Base-by-base conservation (phyloP, 1,139 yeast species). In the Geotrichum bryndzae region DNA sequence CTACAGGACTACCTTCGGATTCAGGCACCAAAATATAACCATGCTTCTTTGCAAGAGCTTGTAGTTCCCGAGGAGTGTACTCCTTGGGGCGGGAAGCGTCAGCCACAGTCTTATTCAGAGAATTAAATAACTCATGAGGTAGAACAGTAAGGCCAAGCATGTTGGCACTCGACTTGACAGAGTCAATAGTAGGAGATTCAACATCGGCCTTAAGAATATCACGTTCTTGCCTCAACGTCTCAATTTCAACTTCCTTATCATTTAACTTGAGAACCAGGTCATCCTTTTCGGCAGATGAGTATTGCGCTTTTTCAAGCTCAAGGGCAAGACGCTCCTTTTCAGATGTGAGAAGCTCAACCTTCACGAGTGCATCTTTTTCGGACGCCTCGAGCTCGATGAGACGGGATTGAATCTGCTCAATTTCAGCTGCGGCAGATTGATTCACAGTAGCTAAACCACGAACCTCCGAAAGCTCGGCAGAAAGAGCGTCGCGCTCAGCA, bases 21-120 rank as follows among this genome's bases (percentile, higher is more conserved):
- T 63, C 61, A 13, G 65, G 57, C 8, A 65, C 61, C 5, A 61
- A 41, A 5, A 55, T 60, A 38, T 46, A 62, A 2, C 65, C 66
- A 11, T 54, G 63, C 52, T 50, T 56, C 27, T 56, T 54, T 15
- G 54, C 62, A 10, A 60, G 18, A 10, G 53, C 11, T 25, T 56
- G 54, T 11, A 60, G 27, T 38, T 60, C 62, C 29, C 35, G 48
- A 10, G 33, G 8, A 8, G 57, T 56, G 46, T 53, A 60, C 27
- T 56, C 59, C 38, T 56, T 56, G n/a, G 62, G 62, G 6, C 56
- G 41, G 5, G 57, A 27, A 7, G 59, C 62, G 22, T 56, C 62
- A 8, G 62, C 59, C 10, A 57, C 62, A 53, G 33, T 50, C 29
- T 54, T 60, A 33, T 54, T 60, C 15, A 60, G 57, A 53, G 62